Evolutionary conservation across 345 rosid species (phyloP).

Genomic region (Hibiscus tridactylites): DNA sequence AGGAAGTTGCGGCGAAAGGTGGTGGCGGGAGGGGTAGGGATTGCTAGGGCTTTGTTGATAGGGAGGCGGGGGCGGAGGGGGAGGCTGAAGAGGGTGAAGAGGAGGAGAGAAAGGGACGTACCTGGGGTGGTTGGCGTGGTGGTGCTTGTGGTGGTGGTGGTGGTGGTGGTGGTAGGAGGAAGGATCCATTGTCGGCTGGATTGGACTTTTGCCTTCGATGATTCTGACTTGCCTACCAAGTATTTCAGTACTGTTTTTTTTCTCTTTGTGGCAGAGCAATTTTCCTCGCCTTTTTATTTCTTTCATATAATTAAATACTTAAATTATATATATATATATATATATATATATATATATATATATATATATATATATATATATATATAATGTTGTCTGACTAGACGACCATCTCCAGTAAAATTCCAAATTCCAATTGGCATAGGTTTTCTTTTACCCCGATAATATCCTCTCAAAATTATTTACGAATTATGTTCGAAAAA

Average conservation of each 20-base stretch:
- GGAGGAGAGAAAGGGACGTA: conserved; percentile 32
- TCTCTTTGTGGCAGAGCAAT: neutral
- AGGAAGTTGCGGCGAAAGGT: conserved; percentile 13
- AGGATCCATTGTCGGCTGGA: conserved; percentile 36
- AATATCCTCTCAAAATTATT: too few species aligned
- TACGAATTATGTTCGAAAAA: too few species aligned
- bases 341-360: too few species aligned
- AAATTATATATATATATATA: too few species aligned
- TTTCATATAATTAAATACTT: neutral
- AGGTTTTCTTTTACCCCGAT: too few species aligned
- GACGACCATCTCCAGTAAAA: too few species aligned
- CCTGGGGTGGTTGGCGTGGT: conserved; percentile 27
- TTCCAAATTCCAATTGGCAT: too few species aligned
- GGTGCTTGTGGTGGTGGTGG: conserved; percentile 17
- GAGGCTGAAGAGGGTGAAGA: conserved; percentile 22
- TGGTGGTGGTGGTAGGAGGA: conserved; percentile 10
- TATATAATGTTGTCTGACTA: too few species aligned
- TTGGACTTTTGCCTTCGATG: neutral
- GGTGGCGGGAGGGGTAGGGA: conserved; percentile 22
- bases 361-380: too few species aligned
- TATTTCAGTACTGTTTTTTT: neutral
- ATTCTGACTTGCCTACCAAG: neutral
- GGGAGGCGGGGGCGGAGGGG: conserved; percentile 11
- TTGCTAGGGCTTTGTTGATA: conserved; percentile 23
- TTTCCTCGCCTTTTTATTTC: neutral